Evolutionary conservation across 176 grass and related monocot species (phyloP).

Genomic region (Phoenix dactylifera): DNA sequence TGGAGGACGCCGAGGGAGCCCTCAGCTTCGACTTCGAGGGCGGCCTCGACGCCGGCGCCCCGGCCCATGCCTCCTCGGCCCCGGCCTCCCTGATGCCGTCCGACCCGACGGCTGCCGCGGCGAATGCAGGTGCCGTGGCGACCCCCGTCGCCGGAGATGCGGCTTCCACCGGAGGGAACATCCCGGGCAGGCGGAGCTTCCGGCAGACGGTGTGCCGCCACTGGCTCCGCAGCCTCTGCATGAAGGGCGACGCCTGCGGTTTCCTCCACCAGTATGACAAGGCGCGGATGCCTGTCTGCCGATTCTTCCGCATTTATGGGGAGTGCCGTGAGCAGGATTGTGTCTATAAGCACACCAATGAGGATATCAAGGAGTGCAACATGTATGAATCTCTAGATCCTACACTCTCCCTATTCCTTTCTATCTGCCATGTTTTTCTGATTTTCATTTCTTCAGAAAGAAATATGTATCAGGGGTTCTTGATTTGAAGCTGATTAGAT

Average conservation of each 20-base stretch:
- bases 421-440: no score
- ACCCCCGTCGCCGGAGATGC: neutral
- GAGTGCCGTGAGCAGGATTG: slow-evolving; percentile 96
- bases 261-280: slow-evolving; percentile 99
- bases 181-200: slow-evolving; percentile 68
- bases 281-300: slow-evolving; percentile 97
- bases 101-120: slow-evolving; percentile 1
- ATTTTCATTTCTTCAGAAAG: no score
- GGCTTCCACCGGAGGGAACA: slow-evolving; percentile 12
- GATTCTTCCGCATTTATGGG: slow-evolving; percentile 81
- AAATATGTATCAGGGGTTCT: no score
- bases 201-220: slow-evolving; percentile 92
- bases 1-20: slow-evolving; percentile 77
- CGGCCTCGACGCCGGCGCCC: slow-evolving; percentile 39
- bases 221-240: slow-evolving; percentile 95
- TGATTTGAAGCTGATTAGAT: no score
- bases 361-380: slow-evolving; percentile 95
- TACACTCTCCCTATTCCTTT: no score
- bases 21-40: slow-evolving; percentile 95
- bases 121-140: slow-evolving; percentile 1
- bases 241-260: slow-evolving; percentile 91
- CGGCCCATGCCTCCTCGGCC: slow-evolving; percentile 2
- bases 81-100: neutral
- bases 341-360: slow-evolving; percentile 93
- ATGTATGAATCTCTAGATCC: slow-evolving; percentile 34